Percentiles rank a stretch among this genome's conserved stretches.
These are phyloP conservation scores for Nannizzia gypsea DNA, from an alignment of 2,329 filamentous ascomycete species.

Conservation along the genomic window DNA sequence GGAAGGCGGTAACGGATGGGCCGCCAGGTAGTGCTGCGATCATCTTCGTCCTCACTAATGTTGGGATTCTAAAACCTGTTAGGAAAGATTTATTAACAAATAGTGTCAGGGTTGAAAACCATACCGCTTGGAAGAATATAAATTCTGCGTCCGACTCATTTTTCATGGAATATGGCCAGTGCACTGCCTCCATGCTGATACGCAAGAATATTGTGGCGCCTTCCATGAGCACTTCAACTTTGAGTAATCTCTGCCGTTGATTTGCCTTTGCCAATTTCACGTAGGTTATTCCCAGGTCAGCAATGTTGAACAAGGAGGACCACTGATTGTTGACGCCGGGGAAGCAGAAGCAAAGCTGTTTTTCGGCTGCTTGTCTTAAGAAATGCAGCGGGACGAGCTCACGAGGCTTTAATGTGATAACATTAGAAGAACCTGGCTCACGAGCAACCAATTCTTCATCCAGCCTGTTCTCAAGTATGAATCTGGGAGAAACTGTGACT, in stretches of 20 bases:
- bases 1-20: constrained; percentile 87
- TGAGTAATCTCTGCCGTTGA: constrained; percentile 75
- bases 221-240: constrained; percentile 84
- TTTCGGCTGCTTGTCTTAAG: constrained; percentile 67
- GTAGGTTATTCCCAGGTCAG: constrained; percentile 81
- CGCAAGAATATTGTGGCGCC: constrained; percentile 88
- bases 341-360: constrained; percentile 87
- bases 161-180: constrained; percentile 97
- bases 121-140: constrained; percentile 77
- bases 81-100: neutral
- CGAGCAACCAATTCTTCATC: constrained; percentile 79
- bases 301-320: constrained; percentile 96
- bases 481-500: constrained; percentile 82
- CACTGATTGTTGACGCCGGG: constrained; percentile 92
- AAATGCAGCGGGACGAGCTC: constrained; percentile 80
- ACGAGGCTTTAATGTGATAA: constrained; percentile 65
- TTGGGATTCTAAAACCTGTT: constrained; percentile 56
- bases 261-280: constrained; percentile 87
- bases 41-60: constrained; percentile 65
- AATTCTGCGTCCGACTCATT: constrained; percentile 97
- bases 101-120: constrained; percentile 5
- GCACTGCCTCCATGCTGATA: constrained; percentile 77
- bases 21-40: constrained; percentile 71
- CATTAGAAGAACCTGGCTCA: constrained; percentile 80
- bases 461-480: constrained; percentile 87